Percentiles rank a stretch among this genome's conserved stretches.
Conservation (phyloP, 495 filamentous ascomycete species). For the Penicillium parvum region DNA sequence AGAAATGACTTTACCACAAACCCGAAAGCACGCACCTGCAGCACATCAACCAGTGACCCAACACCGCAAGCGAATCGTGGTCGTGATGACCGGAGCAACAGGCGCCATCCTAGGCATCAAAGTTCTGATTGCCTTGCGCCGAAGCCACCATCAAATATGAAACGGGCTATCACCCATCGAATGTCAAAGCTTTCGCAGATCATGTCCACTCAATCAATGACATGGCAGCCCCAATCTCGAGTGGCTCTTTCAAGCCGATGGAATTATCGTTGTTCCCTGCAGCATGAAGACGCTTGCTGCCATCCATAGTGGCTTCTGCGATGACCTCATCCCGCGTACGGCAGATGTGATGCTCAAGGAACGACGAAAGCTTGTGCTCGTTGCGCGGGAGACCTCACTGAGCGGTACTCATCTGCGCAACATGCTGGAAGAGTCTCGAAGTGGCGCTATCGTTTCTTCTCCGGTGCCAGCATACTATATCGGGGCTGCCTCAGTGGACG, state of each 20-base stretch:
- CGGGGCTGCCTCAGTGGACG: constrained; percentile 28
- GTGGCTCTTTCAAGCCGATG: constrained; percentile 36
- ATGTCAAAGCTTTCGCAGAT: constrained; percentile 34
- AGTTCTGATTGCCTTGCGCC: constrained; percentile 33
- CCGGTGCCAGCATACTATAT: constrained; percentile 44
- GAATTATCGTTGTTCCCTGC: constrained; percentile 40
- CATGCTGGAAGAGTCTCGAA: constrained; percentile 36
- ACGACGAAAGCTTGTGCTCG: constrained; percentile 36
- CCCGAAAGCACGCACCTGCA: background rate
- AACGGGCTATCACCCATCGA: constrained; percentile 31
- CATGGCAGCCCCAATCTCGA: constrained; percentile 30
- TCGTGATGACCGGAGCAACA: constrained; percentile 42
- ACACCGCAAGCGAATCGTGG: constrained; percentile 22
- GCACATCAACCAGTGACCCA: background rate
- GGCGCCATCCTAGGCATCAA: constrained; percentile 37
- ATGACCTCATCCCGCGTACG: constrained; percentile 44
- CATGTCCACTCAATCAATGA: constrained; percentile 37
- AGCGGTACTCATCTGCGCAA: constrained; percentile 45
- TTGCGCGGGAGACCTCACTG: constrained; percentile 41
- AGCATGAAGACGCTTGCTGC: constrained; percentile 40
- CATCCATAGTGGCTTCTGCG: constrained; percentile 21
- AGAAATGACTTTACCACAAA: background rate
- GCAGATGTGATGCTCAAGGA: constrained; percentile 48
- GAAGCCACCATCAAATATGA: constrained; percentile 41
- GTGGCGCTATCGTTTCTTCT: constrained; percentile 40